Evolutionary conservation across 148 eudicot species (phyloP).

Genomic region (Persicaria maculosa): DNA sequence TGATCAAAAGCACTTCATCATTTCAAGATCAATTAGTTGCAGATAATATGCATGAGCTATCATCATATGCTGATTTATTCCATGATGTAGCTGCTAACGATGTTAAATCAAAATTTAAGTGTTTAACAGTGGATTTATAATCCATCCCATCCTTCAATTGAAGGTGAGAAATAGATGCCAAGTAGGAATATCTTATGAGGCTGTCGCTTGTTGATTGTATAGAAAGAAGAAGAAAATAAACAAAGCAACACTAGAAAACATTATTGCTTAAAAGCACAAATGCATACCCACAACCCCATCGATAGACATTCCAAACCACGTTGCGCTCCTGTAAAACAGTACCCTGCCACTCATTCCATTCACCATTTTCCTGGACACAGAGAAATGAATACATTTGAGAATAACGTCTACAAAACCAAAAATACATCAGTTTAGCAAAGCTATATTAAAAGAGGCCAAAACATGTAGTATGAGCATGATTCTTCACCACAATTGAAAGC

Average conservation of each 20-base stretch:
- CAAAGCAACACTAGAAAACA: background rate
- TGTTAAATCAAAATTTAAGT: background rate
- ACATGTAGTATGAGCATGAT: background rate
- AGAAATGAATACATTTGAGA: background rate
- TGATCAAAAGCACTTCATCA: no score
- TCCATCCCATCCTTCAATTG: background rate
- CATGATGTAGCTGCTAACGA: background rate
- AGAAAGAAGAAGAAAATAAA: background rate
- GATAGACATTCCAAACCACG: conserved; percentile 71
- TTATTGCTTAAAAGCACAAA: background rate
- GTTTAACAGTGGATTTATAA: background rate
- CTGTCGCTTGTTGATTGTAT: background rate
- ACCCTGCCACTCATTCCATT: conserved; percentile 79
- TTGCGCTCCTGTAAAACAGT: conserved; percentile 75
- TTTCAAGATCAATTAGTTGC: background rate
- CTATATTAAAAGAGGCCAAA: background rate
- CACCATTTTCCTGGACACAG: conserved; percentile 46
- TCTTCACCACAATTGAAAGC: background rate
- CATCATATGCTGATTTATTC: background rate
- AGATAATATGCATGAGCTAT: background rate
- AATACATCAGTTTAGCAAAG: background rate
- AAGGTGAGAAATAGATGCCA: background rate
- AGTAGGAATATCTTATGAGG: background rate
- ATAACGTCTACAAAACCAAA: background rate
- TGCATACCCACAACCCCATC: conserved; percentile 96